Conservation (phyloP, 257 asterid species). For the Prunella vulgaris region DNA sequence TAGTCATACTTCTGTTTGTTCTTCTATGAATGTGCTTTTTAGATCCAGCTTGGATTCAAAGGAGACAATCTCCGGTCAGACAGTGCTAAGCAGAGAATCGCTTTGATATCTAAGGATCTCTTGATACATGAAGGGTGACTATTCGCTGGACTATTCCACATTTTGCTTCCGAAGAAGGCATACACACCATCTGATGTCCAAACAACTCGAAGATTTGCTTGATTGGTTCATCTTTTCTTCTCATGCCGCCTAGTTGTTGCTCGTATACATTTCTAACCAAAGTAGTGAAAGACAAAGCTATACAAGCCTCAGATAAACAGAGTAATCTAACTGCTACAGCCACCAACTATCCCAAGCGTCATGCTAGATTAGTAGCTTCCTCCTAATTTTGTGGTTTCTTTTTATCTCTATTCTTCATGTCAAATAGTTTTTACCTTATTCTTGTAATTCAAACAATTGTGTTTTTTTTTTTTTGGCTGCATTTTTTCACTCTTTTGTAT, state of each 20-base stretch:
- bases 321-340: slow-evolving; percentile 41
- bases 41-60: slow-evolving; percentile 64
- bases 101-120: slow-evolving; percentile 67
- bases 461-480: neutral
- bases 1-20: neutral
- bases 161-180: slow-evolving; percentile 7
- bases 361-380: neutral
- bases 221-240: slow-evolving; percentile 16
- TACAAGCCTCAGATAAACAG: slow-evolving; percentile 21
- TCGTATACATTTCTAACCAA: slow-evolving; percentile 25
- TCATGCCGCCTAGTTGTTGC: slow-evolving; percentile 3
- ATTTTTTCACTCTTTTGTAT: neutral
- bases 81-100: slow-evolving; percentile 84
- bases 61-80: slow-evolving; percentile 76
- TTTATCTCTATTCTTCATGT: slow-evolving; percentile 24
- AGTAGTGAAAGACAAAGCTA: slow-evolving; percentile 24
- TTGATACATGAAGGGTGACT: slow-evolving; percentile 50
- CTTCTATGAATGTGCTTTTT: slow-evolving; percentile 9
- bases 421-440: slow-evolving; percentile 25
- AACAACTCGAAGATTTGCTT: slow-evolving; percentile 10
- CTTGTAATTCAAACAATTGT: slow-evolving; percentile 15
- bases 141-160: slow-evolving; percentile 13
- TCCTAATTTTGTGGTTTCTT: slow-evolving; percentile 13
- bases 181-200: slow-evolving; percentile 10
- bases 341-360: slow-evolving; percentile 27